phyloP scores from a whole-genome alignment of 805 yeast species.

The Wickerhamomyces tratensis region DNA sequence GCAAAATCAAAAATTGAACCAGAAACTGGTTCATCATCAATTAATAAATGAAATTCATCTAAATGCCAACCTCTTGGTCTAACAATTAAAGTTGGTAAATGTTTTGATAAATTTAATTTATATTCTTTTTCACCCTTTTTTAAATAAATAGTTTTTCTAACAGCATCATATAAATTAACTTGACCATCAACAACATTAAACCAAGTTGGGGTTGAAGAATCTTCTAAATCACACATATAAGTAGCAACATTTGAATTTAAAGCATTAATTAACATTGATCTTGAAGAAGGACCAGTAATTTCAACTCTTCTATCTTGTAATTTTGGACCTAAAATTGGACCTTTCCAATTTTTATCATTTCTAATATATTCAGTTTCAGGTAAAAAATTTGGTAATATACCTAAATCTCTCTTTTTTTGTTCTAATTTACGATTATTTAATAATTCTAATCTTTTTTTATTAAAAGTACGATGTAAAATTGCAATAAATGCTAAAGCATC shows the following conservation, averaged over 20 bases:
- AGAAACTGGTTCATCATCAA: conserved; percentile 69
- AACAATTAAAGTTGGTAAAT: conserved; percentile 69
- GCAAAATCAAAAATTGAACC: conserved; percentile 79
- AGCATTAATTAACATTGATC: conserved; percentile 78
- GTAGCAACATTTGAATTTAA: conserved; percentile 72
- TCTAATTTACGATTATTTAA: conserved; percentile 51
- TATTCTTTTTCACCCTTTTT: conserved; percentile 29
- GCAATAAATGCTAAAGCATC: conserved; percentile 62
- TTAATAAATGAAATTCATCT: conserved; percentile 59
- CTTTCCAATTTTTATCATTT: conserved; percentile 67
- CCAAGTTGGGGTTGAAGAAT: conserved; percentile 83
- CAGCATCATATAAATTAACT: conserved; percentile 67
- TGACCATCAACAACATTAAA: conserved; percentile 71
- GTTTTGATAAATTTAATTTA: conserved; percentile 27
- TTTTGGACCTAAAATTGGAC: conserved; percentile 65
- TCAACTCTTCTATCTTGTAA: conserved; percentile 68
- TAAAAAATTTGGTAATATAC: conserved; percentile 51
- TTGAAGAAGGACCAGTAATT: conserved; percentile 80
- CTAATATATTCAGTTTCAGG: conserved; percentile 63
- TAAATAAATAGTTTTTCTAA: conserved; percentile 56
- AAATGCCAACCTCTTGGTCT: conserved; percentile 90
- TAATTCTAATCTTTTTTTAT: conserved; percentile 46
- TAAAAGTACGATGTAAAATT: conserved; percentile 64
- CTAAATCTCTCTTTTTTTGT: conserved; percentile 54
- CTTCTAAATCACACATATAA: conserved; percentile 83